phyloP scores from a whole-genome alignment of 2,329 filamentous ascomycete species.

The Aspergillus viridinutans region DNA sequence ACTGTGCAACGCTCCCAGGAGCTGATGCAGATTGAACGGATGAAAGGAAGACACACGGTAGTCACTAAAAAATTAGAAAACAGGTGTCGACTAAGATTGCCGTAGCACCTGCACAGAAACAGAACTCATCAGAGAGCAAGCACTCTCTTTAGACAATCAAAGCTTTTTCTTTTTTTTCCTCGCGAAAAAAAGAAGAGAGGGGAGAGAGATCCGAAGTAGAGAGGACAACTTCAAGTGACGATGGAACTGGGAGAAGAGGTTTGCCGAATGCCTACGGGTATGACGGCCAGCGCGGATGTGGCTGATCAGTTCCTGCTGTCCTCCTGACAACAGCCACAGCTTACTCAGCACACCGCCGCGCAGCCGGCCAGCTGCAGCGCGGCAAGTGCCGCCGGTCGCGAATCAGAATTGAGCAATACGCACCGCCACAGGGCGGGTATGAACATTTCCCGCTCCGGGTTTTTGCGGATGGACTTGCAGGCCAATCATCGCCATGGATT shows the following conservation, averaged over 20 bases:
- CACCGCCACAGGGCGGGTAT: conserved; percentile 22
- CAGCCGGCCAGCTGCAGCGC: conserved; percentile 1
- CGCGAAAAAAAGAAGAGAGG: conserved; percentile 11
- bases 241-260: conserved; percentile 2
- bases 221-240: background rate
- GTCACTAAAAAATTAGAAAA: conserved; percentile 17
- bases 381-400: background rate
- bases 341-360: conserved; percentile 10
- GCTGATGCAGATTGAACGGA: conserved; percentile 9
- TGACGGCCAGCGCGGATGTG: conserved; percentile 21
- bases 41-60: conserved; percentile 21
- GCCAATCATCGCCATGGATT: conserved; percentile 4
- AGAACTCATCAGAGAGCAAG: conserved; percentile 39
- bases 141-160: conserved; percentile 23
- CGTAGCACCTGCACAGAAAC: conserved; percentile 37
- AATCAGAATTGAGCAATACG: background rate
- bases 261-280: conserved; percentile 21
- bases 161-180: conserved; percentile 3
- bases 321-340: conserved; percentile 7
- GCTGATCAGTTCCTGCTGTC: conserved; percentile 7
- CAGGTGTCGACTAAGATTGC: conserved; percentile 40
- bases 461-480: conserved; percentile 12
- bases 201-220: background rate
- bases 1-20: background rate
- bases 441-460: conserved; percentile 18